Evolutionary conservation across 2,329 filamentous ascomycete genomes (phyloP).

Genomic region (Elsinoe ampelina): DNA sequence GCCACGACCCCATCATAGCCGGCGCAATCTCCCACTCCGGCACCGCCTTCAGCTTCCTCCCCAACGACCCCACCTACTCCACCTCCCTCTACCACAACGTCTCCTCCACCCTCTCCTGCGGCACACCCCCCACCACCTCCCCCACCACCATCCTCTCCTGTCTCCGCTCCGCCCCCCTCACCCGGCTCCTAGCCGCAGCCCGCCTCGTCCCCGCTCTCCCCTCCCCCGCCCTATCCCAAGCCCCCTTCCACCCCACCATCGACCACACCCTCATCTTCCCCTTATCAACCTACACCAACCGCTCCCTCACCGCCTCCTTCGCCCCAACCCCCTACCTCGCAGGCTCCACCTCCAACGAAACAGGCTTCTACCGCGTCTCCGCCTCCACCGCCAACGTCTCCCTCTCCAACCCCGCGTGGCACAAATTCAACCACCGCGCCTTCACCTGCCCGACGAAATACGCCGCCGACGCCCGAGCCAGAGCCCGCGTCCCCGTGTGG

Average conservation of each 20-base stretch:
- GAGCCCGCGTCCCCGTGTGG: slow-evolving; percentile 33
- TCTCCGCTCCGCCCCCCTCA: slow-evolving; percentile 16
- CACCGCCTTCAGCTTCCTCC: slow-evolving; percentile 35
- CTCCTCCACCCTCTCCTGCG: slow-evolving; percentile 23
- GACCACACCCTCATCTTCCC: slow-evolving; percentile 23
- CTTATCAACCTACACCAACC: slow-evolving; percentile 18
- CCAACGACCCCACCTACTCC: slow-evolving; percentile 29
- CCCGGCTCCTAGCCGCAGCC: slow-evolving; percentile 17
- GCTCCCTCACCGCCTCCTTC: slow-evolving; percentile 25
- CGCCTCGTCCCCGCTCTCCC: slow-evolving; percentile 17
- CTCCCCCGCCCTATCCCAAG: slow-evolving; percentile 22
- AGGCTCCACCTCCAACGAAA: slow-evolving; percentile 39
- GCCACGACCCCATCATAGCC: slow-evolving; percentile 29
- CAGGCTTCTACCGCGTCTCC: slow-evolving; percentile 39
- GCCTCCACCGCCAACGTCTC: neutral
- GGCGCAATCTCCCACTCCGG: slow-evolving; percentile 33
- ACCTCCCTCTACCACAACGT: slow-evolving; percentile 23
- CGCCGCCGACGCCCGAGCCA: slow-evolving; percentile 30
- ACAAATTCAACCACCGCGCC: slow-evolving; percentile 16
- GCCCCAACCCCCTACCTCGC: slow-evolving; percentile 34
- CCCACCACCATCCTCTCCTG: slow-evolving; percentile 21
- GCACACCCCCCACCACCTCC: slow-evolving; percentile 14
- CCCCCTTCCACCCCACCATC: slow-evolving; percentile 21
- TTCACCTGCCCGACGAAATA: slow-evolving; percentile 34
- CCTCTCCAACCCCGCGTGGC: slow-evolving; percentile 17